A percentile compares a stretch with the other conserved stretches of the same genome.
phyloP scores from a whole-genome alignment of 768 basidiomycete genomes.

The Termitomyces sp. region DNA sequence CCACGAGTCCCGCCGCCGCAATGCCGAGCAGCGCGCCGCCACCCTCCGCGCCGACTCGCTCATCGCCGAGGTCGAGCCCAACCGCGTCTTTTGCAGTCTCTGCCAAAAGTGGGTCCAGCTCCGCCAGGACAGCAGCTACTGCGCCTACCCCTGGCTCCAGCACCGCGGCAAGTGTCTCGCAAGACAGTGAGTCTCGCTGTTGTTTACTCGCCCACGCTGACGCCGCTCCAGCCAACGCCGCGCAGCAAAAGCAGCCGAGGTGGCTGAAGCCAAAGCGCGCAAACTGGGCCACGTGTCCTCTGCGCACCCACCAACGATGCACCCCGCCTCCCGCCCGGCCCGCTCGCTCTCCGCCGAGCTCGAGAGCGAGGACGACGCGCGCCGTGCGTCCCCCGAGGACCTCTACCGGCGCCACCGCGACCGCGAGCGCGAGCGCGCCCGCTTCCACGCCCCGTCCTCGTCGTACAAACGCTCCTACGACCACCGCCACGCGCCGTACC shows the following conservation, averaged over 20 bases:
- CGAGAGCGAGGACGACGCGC: neutral
- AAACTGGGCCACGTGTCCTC: conserved; percentile 7
- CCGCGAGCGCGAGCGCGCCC: neutral
- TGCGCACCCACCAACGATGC: too few relatives aligned
- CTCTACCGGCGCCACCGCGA: neutral
- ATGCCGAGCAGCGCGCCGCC: conserved; percentile 76
- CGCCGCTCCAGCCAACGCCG: conserved; percentile 42
- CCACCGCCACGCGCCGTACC: neutral
- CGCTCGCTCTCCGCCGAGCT: neutral
- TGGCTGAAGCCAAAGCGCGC: conserved; percentile 38
- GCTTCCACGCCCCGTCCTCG: neutral
- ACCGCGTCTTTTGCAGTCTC: conserved; percentile 66
- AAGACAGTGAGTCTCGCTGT: conserved; percentile 49
- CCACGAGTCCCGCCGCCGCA: conserved; percentile 66
- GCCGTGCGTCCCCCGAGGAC: neutral
- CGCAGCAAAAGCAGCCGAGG: conserved; percentile 48
- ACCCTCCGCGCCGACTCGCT: conserved; percentile 61
- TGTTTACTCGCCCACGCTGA: conserved; percentile 1
- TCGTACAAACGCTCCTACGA: neutral
- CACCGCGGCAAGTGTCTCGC: conserved; percentile 28
- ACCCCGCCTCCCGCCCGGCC: too few relatives aligned
- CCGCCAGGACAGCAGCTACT: conserved; percentile 71
- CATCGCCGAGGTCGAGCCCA: conserved; percentile 67
- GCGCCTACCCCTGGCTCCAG: conserved; percentile 42
- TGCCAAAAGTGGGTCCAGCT: conserved; percentile 84